Evolutionary conservation across 495 filamentous ascomycete genomes (phyloP).

Genomic region (Penicillium odoratum): DNA sequence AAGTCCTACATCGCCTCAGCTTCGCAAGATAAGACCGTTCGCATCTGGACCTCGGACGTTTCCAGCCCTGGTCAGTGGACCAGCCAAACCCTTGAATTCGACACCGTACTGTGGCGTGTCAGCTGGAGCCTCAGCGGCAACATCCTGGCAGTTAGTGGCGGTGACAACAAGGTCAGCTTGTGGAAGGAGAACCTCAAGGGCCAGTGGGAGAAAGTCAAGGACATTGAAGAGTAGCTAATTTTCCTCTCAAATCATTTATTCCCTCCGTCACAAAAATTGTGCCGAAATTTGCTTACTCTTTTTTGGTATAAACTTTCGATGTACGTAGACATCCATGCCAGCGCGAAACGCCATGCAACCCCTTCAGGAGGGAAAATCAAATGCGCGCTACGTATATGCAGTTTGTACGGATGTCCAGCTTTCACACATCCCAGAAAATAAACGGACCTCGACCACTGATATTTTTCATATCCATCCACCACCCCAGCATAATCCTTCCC

Average conservation of each 20-base stretch:
- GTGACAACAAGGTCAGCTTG: slow-evolving; percentile 91
- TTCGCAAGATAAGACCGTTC: slow-evolving; percentile 92
- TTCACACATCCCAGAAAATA: slow-evolving; percentile 50
- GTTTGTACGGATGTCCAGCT: too few species aligned
- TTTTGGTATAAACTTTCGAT: slow-evolving; percentile 8
- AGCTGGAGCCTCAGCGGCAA: slow-evolving; percentile 99
- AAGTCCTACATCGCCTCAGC: slow-evolving; percentile 95
- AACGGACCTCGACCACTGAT: slow-evolving; percentile 47
- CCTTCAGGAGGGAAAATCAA: too few species aligned
- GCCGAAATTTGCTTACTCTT: slow-evolving; percentile 12
- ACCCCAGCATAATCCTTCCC: slow-evolving; percentile 47
- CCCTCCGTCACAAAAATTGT: slow-evolving; percentile 21
- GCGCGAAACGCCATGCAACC: slow-evolving; percentile 1
- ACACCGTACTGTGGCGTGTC: slow-evolving; percentile 88
- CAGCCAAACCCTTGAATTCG: slow-evolving; percentile 80
- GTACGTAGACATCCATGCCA: background rate
- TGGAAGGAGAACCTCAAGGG: slow-evolving; percentile 63
- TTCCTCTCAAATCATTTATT: slow-evolving; percentile 19
- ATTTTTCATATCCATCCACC: slow-evolving; percentile 41
- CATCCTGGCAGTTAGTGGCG: slow-evolving; percentile 86
- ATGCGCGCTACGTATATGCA: too few species aligned
- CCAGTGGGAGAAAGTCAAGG: slow-evolving; percentile 92
- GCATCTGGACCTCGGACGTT: slow-evolving; percentile 87
- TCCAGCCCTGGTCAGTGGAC: slow-evolving; percentile 68
- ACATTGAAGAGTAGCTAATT: slow-evolving; percentile 77